A percentile compares a stretch with the other conserved stretches of the same genome.
Evolutionary conservation across 2,329 filamentous ascomycete genomes (phyloP).

Genomic region (Colletotrichum costaricense): DNA sequence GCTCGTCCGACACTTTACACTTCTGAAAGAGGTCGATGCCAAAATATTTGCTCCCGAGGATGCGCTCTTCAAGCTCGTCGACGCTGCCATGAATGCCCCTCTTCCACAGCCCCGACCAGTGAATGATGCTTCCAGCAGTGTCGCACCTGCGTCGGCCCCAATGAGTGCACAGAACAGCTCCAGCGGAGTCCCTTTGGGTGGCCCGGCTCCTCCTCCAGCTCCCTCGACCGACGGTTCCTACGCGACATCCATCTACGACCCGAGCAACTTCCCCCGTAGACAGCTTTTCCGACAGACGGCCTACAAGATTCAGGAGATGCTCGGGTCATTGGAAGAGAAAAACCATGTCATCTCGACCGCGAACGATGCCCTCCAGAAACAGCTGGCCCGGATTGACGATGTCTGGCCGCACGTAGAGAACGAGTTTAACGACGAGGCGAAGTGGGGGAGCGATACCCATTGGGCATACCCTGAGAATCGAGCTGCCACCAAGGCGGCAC

Average conservation of each 20-base stretch:
- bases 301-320: conserved; percentile 82
- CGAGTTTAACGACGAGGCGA: conserved; percentile 94
- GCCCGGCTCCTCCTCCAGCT: conserved; percentile 47
- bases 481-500: conserved; percentile 66
- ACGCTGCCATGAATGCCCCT: conserved; percentile 67
- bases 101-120: conserved; percentile 57
- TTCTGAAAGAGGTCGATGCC: conserved; percentile 97
- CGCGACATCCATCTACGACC: conserved; percentile 60
- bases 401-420: conserved; percentile 87
- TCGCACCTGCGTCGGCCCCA: conserved; percentile 56
- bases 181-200: conserved; percentile 51
- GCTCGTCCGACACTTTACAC: conserved; percentile 93
- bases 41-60: conserved; percentile 93
- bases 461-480: conserved; percentile 96
- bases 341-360: conserved; percentile 96
- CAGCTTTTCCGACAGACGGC: conserved; percentile 83
- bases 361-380: conserved; percentile 87
- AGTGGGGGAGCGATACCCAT: conserved; percentile 89
- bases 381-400: conserved; percentile 85
- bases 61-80: conserved; percentile 80
- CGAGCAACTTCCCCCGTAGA: conserved; percentile 72
- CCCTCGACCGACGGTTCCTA: conserved; percentile 57
- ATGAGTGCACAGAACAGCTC: conserved; percentile 64
- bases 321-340: conserved; percentile 95
- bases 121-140: conserved; percentile 57